These are phyloP conservation scores for Botrytis squamosa DNA, from an alignment of 2,329 filamentous ascomycete genomes.

Conservation along the genomic window DNA sequence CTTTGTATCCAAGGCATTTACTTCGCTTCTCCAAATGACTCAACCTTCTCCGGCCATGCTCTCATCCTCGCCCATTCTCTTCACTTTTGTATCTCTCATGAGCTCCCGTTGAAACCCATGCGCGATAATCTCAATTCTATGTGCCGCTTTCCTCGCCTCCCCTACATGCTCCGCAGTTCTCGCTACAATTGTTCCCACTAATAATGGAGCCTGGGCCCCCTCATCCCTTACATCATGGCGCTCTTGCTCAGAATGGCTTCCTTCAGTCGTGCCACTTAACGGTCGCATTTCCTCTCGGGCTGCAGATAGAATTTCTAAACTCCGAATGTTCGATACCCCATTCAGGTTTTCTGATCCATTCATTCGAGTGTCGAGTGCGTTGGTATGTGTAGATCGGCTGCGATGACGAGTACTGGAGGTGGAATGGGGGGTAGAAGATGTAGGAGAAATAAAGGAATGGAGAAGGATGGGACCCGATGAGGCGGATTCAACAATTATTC, in stretches of 20 bases:
- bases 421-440: constrained; percentile 9
- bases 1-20: background rate
- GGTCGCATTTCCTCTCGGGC: constrained; percentile 33
- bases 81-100: constrained; percentile 31
- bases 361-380: background rate
- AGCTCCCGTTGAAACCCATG: constrained; percentile 56
- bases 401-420: background rate
- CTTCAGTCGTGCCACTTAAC: constrained; percentile 28
- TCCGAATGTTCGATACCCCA: background rate
- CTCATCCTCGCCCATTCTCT: background rate
- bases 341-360: constrained; percentile 3
- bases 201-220: constrained; percentile 44
- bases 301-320: constrained; percentile 21
- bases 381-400: background rate
- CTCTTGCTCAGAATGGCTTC: constrained; percentile 17
- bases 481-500: constrained; percentile 58
- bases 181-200: constrained; percentile 56
- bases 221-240: constrained; percentile 21
- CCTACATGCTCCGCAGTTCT: constrained; percentile 47
- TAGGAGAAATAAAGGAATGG: constrained; percentile 48
- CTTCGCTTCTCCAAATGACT: background rate
- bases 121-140: constrained; percentile 54
- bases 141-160: constrained; percentile 54
- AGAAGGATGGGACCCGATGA: constrained; percentile 41
- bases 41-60: constrained; percentile 8